Base-by-base conservation (phyloP, 2,329 filamentous ascomycete species). In the Drechslerella dactyloides region DNA sequence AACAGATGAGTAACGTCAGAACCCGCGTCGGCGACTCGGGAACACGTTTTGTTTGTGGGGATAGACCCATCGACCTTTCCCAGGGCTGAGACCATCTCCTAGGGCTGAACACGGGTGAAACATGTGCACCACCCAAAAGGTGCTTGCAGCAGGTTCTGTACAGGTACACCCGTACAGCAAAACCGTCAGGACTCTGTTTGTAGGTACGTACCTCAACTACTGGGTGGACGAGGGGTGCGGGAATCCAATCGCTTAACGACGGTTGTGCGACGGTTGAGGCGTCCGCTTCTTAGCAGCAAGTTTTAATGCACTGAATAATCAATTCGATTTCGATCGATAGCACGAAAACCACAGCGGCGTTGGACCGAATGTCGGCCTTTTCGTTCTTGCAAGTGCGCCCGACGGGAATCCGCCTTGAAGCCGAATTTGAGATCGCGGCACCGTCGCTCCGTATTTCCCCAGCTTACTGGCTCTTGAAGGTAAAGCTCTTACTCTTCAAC, bases 71-170 rank as follows among this genome's bases (percentile, higher is more conserved):
- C 44, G 44, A 5, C 53, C 51, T 42, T 35, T 72, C 66, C 66
- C 66, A 72, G 66, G 66, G 66, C 66, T 72, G 66, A 72, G 66
- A 72, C 66, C 61, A 60, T 69, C 65, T 72, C 60, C 68, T 72
- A 72, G 68, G 68, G 68, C 68, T 72, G 68, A 72, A 72, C 59
- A 48, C 37, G 19, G 48, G 50, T 65, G 60, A 65, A 72, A 65
- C 68, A 72, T 23, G 37, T 56, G 35, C 21, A 56, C 57, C 54
- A 55, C 21, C 57, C 57, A 61, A 33, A 42, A 69, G 11, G 54
- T 19, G 2, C 17, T 37, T 50, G 57, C 55, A 57, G n/a, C n/a
- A n/a, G n/a, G n/a, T n/a, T n/a, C n/a, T n/a, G n/a, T n/a, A n/a
- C n/a, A n/a, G n/a, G n/a, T n/a, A n/a, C n/a, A n/a, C n/a, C n/a